Evolutionary conservation across 2,329 filamentous ascomycete genomes (phyloP), one percentile per base, ranked within the genome.

Genomic region (Xylariaceae sp.): DNA sequence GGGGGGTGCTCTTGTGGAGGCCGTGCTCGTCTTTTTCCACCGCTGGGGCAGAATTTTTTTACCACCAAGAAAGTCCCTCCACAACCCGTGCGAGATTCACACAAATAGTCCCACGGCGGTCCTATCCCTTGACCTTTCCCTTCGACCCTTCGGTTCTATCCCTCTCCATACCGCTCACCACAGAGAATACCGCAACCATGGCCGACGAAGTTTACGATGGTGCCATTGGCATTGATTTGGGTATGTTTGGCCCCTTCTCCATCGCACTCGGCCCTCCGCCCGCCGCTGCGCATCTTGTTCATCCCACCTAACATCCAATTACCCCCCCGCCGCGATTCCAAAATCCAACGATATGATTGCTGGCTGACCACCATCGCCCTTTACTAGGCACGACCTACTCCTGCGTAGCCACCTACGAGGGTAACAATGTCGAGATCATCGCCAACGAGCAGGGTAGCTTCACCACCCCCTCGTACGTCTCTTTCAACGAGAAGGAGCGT

Each of bases 171-270:
- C 17, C 38, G 43, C 48, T 27, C 45, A 48, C 44, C 54, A 53
- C 52, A 54, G 42, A 53, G 50, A 47, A 48, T 46, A 56, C 48
- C 49, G 45, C 46, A 49, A 66, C 77, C 72, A 96, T 96, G 92
- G 86, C 89, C 74, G 90, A 96, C 75, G 92, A 96, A 86, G 86
- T 95, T 68, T 99, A 97, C 76, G 94, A 99, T 75, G 94, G 94
- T 88, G 94, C 94, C 85, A 90, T 97, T 80, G 94, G 94, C 85
- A 99, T 99, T 81, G 94, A 99, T 86, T 84, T 99, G 80, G 94
- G 92, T 95, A 80, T 68, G 86, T 78, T 50, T 47, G 43, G 44
- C 19, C 42, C 10, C 15, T 6, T 36, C 4, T 15, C 22, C 11
- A 33, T 14, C 22, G 11, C 33, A 36, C 17, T 30, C 19, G 14